These are phyloP conservation scores for Lunularia cruciata DNA, from an alignment of 225 moss, liverwort and hornwort genomes.

Conservation along the genomic window DNA sequence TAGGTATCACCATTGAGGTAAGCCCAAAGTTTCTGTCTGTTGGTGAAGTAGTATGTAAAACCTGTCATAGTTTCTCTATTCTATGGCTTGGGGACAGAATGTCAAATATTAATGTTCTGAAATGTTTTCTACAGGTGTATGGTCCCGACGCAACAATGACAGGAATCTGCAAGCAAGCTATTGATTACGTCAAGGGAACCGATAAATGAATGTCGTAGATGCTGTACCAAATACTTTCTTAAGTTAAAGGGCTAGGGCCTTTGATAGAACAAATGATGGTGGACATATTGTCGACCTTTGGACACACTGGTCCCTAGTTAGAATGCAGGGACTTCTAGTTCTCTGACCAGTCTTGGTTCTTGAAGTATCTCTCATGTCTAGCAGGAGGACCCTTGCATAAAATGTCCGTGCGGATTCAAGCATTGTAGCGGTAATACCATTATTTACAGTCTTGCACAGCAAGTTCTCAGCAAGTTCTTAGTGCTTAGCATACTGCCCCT, in stretches of 20 bases:
- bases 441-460: not conserved
- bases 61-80: not conserved
- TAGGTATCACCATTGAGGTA: constrained; percentile 75
- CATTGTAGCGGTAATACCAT: not conserved
- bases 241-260: constrained; percentile 1
- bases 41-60: not conserved
- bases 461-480: not conserved
- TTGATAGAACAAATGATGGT: constrained; percentile 9
- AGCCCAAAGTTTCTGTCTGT: not conserved
- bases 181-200: constrained; percentile 65
- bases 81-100: too few relatives aligned
- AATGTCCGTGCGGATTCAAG: not conserved
- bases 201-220: not conserved
- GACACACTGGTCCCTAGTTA: not conserved
- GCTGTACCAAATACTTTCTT: not conserved
- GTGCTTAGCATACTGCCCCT: not conserved
- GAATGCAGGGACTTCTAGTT: not conserved
- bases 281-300: constrained; percentile 13
- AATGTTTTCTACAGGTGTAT: constrained; percentile 55
- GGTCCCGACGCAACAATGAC: constrained; percentile 97
- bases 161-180: constrained; percentile 91
- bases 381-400: not conserved
- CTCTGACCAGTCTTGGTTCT: not conserved
- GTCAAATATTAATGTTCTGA: not conserved
- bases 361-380: not conserved